Evolutionary conservation across 192 early-diverging fungal species (phyloP).

Genomic region (Dispira parvispora): DNA sequence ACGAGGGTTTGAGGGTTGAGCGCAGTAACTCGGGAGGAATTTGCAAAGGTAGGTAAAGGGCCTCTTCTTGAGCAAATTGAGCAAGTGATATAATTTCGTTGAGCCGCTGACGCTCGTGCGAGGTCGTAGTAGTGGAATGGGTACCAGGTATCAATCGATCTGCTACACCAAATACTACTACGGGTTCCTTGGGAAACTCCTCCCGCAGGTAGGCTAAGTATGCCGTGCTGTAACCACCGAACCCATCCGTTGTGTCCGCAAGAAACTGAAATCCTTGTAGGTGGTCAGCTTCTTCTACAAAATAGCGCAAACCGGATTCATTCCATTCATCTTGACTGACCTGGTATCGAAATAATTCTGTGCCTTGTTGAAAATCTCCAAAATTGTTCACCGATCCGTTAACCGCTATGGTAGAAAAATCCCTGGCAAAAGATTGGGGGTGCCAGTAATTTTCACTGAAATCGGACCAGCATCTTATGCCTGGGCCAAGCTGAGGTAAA

Average conservation of each 20-base stretch:
- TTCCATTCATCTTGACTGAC: constrained; percentile 17
- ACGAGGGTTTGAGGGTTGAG: not conserved
- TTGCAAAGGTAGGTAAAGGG: too few relatives aligned
- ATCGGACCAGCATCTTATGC: constrained; percentile 53
- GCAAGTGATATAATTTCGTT: not conserved
- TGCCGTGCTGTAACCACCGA: constrained; percentile 46
- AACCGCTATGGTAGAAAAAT: constrained; percentile 31
- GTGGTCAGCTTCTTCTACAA: constrained; percentile 24
- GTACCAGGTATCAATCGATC: not conserved
- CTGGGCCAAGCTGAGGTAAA: not conserved
- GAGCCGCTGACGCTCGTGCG: not conserved
- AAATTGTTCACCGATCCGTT: constrained; percentile 36
- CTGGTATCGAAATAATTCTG: constrained; percentile 21
- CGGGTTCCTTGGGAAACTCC: constrained; percentile 46
- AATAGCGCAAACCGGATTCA: constrained; percentile 18
- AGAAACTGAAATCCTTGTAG: constrained; percentile 56
- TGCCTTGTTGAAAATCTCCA: constrained; percentile 35
- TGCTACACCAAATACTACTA: constrained; percentile 26
- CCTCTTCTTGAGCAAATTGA: not conserved
- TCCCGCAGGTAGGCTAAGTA: constrained; percentile 42
- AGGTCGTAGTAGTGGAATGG: not conserved
- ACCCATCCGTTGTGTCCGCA: constrained; percentile 40
- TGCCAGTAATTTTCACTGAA: constrained; percentile 61
- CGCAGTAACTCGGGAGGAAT: not conserved
- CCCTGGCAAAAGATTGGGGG: constrained; percentile 34